These are phyloP conservation scores for Tubosaeta sp. DNA, from an alignment of 768 basidiomycete genomes.

Conservation along the genomic window DNA sequence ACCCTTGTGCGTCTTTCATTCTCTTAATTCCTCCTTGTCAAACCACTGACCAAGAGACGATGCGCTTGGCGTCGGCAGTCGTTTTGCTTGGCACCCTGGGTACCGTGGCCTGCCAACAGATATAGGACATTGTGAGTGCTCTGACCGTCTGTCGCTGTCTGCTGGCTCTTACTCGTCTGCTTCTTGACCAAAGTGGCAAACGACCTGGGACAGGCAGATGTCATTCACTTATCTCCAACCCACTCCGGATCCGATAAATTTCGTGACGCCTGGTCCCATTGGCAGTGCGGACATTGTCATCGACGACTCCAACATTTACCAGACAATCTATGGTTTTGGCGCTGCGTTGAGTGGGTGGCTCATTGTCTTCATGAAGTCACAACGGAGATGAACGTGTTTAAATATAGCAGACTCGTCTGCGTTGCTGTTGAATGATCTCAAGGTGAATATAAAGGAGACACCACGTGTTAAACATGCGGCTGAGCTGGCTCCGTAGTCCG, in stretches of 20 bases:
- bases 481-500: constrained; percentile 32
- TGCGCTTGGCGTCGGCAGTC: constrained; percentile 15
- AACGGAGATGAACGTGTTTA: constrained; percentile 1
- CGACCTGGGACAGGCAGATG: constrained; percentile 32
- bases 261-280: constrained; percentile 44
- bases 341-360: constrained; percentile 51
- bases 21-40: constrained; percentile 1
- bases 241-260: constrained; percentile 28
- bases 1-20: constrained; percentile 2
- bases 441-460: constrained; percentile 38
- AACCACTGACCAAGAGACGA: constrained; percentile 1
- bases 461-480: not conserved
- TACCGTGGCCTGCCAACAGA: constrained; percentile 42
- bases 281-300: constrained; percentile 62
- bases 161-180: not conserved
- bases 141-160: not conserved
- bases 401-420: constrained; percentile 68
- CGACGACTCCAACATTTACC: constrained; percentile 50
- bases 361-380: not conserved
- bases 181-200: constrained; percentile 48
- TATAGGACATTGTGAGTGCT: constrained; percentile 47
- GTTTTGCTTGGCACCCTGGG: constrained; percentile 18
- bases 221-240: constrained; percentile 31
- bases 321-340: constrained; percentile 65
- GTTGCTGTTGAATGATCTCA: constrained; percentile 53